phyloP scores from a whole-genome alignment of 1,284 basidiomycete genomes.

The Leccinum laetum region DNA sequence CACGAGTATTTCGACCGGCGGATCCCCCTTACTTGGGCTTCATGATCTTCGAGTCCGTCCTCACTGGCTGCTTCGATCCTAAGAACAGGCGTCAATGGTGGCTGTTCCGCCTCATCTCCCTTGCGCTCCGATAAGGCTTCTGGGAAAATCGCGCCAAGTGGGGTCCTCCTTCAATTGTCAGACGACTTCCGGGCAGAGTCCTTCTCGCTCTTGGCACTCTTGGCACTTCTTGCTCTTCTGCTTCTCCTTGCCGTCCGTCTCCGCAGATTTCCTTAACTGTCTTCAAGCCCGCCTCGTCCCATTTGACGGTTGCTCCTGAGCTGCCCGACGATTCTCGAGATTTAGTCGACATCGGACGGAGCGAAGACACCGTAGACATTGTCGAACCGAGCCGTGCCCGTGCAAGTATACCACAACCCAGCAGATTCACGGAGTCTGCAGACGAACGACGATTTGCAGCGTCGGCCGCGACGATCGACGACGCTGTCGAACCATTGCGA shows the following conservation, averaged over 20 bases:
- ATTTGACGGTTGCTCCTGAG: conserved; percentile 44
- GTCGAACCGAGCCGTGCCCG: conserved; percentile 44
- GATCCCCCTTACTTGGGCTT: conserved; percentile 9
- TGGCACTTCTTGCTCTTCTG: conserved; percentile 30
- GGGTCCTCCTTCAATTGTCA: conserved; percentile 48
- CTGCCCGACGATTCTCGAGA: conserved; percentile 52
- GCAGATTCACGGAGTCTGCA: conserved; percentile 40
- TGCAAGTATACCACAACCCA: conserved; percentile 30
- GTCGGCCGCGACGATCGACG: conserved; percentile 29
- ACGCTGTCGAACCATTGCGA: conserved; percentile 36
- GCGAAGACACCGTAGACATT: conserved; percentile 51
- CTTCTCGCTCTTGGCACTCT: conserved; percentile 26
- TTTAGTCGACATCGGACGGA: conserved; percentile 56
- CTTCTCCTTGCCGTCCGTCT: conserved; percentile 12
- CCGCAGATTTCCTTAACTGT: conserved; percentile 49
- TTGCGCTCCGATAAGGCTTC: conserved; percentile 26
- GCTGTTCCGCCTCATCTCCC: conserved; percentile 5
- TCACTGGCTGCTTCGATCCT: conserved; percentile 51
- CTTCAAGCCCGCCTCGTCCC: conserved; percentile 65
- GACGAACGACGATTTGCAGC: conserved; percentile 39
- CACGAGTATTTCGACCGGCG: conserved; percentile 43
- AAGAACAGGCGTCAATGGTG: conserved; percentile 37
- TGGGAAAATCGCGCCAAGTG: conserved; percentile 51
- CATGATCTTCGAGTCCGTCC: conserved; percentile 45
- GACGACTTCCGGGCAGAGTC: conserved; percentile 27